These are phyloP conservation scores for Lomentospora prolificans DNA, from an alignment of 2,329 filamentous ascomycete genomes.

Conservation along the genomic window DNA sequence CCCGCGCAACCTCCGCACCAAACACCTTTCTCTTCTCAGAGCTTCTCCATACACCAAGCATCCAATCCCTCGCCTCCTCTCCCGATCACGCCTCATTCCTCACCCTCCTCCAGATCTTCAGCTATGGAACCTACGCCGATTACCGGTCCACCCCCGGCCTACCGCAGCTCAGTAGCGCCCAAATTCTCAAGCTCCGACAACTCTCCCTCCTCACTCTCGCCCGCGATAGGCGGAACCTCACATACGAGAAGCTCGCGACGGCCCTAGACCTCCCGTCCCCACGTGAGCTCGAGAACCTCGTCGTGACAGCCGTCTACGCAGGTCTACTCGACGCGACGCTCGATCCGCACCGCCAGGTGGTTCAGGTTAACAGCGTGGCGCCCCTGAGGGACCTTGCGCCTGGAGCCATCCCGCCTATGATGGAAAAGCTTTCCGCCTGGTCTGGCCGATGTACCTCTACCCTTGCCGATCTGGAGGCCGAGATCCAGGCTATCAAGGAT, in stretches of 20 bases:
- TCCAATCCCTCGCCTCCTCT: conserved; percentile 57
- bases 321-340: conserved; percentile 75
- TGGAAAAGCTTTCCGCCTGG: conserved; percentile 63
- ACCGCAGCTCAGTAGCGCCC: conserved; percentile 60
- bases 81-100: conserved; percentile 54
- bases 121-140: conserved; percentile 77
- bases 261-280: conserved; percentile 57
- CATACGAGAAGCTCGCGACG: conserved; percentile 58
- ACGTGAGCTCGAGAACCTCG: conserved; percentile 71
- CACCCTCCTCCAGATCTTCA: conserved; percentile 75
- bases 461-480: conserved; percentile 63
- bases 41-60: conserved; percentile 70
- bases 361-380: conserved; percentile 71
- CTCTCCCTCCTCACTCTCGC: conserved; percentile 80
- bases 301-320: conserved; percentile 81
- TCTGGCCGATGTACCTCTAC: conserved; percentile 66
- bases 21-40: conserved; percentile 92
- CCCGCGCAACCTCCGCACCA: conserved; percentile 77
- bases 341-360: conserved; percentile 63
- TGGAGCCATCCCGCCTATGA: conserved; percentile 58
- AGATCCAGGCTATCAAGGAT: conserved; percentile 58
- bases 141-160: conserved; percentile 52
- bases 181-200: conserved; percentile 79
- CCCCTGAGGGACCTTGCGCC: conserved; percentile 80
- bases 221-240: conserved; percentile 55